Evolutionary conservation across 768 basidiomycete genomes (phyloP).

Genomic region (Candolleomyces aberdarensis): DNA sequence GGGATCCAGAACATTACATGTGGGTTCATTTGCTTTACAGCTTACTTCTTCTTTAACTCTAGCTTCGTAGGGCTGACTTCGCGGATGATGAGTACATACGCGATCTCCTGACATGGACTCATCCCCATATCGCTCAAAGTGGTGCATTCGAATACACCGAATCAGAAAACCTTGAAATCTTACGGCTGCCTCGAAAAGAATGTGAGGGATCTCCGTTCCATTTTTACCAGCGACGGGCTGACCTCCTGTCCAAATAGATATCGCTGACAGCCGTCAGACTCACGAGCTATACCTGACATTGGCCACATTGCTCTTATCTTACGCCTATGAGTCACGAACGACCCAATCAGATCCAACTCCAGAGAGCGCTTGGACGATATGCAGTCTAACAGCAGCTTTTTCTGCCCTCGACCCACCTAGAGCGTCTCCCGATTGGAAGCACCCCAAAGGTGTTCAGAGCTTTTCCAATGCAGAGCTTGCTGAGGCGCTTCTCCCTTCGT

Average conservation of each 20-base stretch:
- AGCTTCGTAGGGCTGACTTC: conserved; percentile 68
- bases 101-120: conserved; percentile 64
- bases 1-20: conserved; percentile 86
- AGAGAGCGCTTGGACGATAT: conserved; percentile 87
- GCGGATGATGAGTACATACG: conserved; percentile 74
- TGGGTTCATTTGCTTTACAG: conserved; percentile 27
- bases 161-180: conserved; percentile 65
- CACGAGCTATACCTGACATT: conserved; percentile 67
- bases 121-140: conserved; percentile 42
- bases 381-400: conserved; percentile 69
- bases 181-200: conserved; percentile 54
- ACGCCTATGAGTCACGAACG: conserved; percentile 76
- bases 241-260: conserved; percentile 41
- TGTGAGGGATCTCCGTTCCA: conserved; percentile 31
- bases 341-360: conserved; percentile 78
- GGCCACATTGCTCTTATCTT: conserved; percentile 71
- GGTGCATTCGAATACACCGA: conserved; percentile 59
- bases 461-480: conserved; percentile 47
- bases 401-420: conserved; percentile 68
- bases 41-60: conserved; percentile 5
- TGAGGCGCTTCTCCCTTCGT: conserved; percentile 55
- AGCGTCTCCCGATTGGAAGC: conserved; percentile 12
- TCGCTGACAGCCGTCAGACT: conserved; percentile 52
- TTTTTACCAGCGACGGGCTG: not conserved
- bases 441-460: not conserved